Conservation (phyloP, 768 basidiomycete genomes). For the Cyclocybe aegerita region DNA sequence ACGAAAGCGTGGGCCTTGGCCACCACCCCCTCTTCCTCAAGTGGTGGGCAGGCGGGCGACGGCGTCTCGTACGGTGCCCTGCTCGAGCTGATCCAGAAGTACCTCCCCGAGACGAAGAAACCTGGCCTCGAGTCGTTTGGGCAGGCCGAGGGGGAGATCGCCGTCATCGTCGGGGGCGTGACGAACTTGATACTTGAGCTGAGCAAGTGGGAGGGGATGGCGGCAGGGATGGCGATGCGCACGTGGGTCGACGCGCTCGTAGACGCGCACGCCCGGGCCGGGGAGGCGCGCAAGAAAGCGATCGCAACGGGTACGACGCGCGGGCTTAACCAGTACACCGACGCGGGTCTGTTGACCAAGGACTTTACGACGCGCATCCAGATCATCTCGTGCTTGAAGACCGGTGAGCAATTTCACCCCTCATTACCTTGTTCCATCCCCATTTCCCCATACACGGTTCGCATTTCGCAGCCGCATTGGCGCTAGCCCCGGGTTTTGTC, state of each 20-base stretch:
- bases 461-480: too few relatives aligned
- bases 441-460: too few relatives aligned
- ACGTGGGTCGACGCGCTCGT: conserved; percentile 53
- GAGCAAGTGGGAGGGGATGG: conserved; percentile 57
- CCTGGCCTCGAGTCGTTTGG: conserved; percentile 48
- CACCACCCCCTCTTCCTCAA: conserved; percentile 16
- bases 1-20: conserved; percentile 46
- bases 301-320: conserved; percentile 50
- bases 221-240: conserved; percentile 54
- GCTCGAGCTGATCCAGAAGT: conserved; percentile 44
- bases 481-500: too few relatives aligned
- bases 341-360: conserved; percentile 49
- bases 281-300: conserved; percentile 34
- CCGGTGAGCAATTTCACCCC: conserved; percentile 31
- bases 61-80: conserved; percentile 49
- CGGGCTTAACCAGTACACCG: conserved; percentile 50
- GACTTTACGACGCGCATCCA: conserved; percentile 55
- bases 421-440: too few relatives aligned
- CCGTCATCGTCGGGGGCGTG: conserved; percentile 48
- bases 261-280: conserved; percentile 36
- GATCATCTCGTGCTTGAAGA: conserved; percentile 52
- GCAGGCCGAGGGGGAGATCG: conserved; percentile 45
- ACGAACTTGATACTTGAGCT: conserved; percentile 56
- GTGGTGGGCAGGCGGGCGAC: conserved; percentile 49
- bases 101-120: conserved; percentile 43